phyloP scores from a whole-genome alignment of 2,329 filamentous ascomycete genomes.

The Sarocladium strictum region DNA sequence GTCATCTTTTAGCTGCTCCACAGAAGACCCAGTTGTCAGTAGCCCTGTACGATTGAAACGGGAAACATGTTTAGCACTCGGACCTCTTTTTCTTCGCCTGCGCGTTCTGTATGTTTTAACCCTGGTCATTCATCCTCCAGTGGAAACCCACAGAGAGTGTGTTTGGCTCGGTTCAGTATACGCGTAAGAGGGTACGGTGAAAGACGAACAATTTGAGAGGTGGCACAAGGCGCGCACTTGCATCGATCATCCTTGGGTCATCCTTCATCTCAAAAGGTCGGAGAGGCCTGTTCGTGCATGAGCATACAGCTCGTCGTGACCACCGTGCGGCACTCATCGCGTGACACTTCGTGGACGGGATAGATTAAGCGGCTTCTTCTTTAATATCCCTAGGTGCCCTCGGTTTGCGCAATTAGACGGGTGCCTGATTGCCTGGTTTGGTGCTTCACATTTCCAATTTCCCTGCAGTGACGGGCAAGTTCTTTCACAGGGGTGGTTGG shows the following conservation, averaged over 20 bases:
- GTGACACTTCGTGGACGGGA: background rate
- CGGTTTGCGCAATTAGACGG: background rate
- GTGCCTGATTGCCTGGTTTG: background rate
- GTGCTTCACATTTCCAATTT: background rate
- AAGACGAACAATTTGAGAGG: background rate
- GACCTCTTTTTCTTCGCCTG: background rate
- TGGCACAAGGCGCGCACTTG: background rate
- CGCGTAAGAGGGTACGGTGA: background rate
- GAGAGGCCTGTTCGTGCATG: no score
- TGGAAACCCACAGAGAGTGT: no score
- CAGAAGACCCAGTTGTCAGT: background rate
- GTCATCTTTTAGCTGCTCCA: slow-evolving; percentile 6
- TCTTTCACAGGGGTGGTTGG: background rate
- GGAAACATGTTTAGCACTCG: slow-evolving; percentile 9
- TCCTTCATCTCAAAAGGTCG: slow-evolving; percentile 4
- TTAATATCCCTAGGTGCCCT: background rate
- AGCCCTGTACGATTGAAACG: background rate
- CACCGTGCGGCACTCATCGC: background rate
- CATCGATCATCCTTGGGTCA: background rate
- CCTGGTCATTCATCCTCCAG: no score
- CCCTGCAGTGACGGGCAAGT: background rate
- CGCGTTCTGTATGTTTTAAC: no score
- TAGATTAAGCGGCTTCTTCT: background rate
- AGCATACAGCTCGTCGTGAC: background rate
- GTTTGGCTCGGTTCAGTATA: background rate